Base-by-base conservation (phyloP, 164 flowering plant species). In the Chloranthus sessilifolius region DNA sequence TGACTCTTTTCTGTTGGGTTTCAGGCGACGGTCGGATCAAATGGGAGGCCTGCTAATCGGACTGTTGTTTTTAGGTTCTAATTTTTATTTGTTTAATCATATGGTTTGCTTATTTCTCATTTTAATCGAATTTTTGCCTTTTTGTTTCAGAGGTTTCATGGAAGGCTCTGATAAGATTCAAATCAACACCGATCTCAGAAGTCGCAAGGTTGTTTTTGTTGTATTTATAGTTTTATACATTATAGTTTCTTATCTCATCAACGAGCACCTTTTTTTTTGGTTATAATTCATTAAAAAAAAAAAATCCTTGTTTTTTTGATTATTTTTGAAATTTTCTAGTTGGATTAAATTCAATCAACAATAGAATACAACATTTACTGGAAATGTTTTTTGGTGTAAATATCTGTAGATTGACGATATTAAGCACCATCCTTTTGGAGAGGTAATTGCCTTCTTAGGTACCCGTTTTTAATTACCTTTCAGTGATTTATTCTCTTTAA, bases 31-130 rank as follows among this genome's bases (percentile, higher is more conserved):
- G 29, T 82, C 29, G 82, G 83, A 43, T 52, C 68, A 1, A 75
- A 72, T 65, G 86, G 85, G 11, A 76, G 80, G 54, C 96, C 98
- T 56, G 68, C 90, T 5, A 91, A 91, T 68, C 92, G 98, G 29
- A 82, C 95, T 4, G 90, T 88, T 41, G 96, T 92, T 55, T 91
- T 83, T 80, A 75, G 97, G 92, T 81, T 22, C 16, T 29, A 43
- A 35, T 38, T 20, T 22, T 31, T 3, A 14, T 14, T n/a, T 9
- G 4, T 7, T 46, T n/a, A n/a, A n/a, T n/a, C n/a, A n/a, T n/a
- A n/a, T n/a, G n/a, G n/a, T n/a, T 54, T 48, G 54, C 47, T 50
- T 54, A 53, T 36, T 30, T 46, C 45, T 41, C 16, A 38, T 11
- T 36, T n/a, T 14, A 0, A 21, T 0, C 23, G 1, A 12, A 30